A percentile compares a stretch with the other conserved stretches of the same genome.
phyloP scores from a whole-genome alignment of 441 rosid species.

The Theobroma grandiflorum region DNA sequence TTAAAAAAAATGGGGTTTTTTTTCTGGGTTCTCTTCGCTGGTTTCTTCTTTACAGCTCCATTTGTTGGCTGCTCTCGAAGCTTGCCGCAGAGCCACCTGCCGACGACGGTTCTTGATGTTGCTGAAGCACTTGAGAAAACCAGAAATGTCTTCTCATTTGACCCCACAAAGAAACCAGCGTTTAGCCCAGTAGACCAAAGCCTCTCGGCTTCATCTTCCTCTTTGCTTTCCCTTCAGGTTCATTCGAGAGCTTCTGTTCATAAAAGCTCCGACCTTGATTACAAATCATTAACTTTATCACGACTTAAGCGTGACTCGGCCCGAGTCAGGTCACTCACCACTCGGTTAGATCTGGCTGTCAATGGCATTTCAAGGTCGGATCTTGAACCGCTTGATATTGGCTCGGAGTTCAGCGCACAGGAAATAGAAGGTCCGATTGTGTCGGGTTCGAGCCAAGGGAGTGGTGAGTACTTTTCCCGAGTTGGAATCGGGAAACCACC shows the following conservation, averaged over 20 bases:
- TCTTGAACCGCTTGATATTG: slow-evolving; percentile 47
- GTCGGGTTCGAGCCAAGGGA: slow-evolving; percentile 69
- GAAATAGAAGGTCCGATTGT: slow-evolving; percentile 60
- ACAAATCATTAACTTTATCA: slow-evolving; percentile 66
- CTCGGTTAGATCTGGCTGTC: slow-evolving; percentile 61
- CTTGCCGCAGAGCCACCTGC: slow-evolving; percentile 16
- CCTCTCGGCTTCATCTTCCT: slow-evolving; percentile 31
- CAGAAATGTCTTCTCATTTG: slow-evolving; percentile 29
- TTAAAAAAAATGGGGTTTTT: slow-evolving; percentile 16
- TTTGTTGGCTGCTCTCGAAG: slow-evolving; percentile 42
- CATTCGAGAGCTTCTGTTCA: slow-evolving; percentile 57
- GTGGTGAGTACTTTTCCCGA: slow-evolving; percentile 78
- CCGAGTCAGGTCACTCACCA: slow-evolving; percentile 59
- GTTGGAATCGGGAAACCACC: slow-evolving; percentile 65
- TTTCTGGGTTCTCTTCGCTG: slow-evolving; percentile 24
- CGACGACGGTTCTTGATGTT: slow-evolving; percentile 49
- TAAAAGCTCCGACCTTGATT: slow-evolving; percentile 51
- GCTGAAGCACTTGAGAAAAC: slow-evolving; percentile 47
- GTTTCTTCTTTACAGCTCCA: slow-evolving; percentile 34
- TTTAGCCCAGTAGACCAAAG: slow-evolving; percentile 28
- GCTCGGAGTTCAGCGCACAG: slow-evolving; percentile 37
- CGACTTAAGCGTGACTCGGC: slow-evolving; percentile 73
- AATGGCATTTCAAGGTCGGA: slow-evolving; percentile 42
- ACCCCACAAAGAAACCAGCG: slow-evolving; percentile 22
- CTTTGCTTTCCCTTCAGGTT: slow-evolving; percentile 50